Evolutionary conservation across 1,284 basidiomycete genomes (phyloP), one percentile per base, ranked within the genome.

Genomic region (Papiliotrema terrestris): DNA sequence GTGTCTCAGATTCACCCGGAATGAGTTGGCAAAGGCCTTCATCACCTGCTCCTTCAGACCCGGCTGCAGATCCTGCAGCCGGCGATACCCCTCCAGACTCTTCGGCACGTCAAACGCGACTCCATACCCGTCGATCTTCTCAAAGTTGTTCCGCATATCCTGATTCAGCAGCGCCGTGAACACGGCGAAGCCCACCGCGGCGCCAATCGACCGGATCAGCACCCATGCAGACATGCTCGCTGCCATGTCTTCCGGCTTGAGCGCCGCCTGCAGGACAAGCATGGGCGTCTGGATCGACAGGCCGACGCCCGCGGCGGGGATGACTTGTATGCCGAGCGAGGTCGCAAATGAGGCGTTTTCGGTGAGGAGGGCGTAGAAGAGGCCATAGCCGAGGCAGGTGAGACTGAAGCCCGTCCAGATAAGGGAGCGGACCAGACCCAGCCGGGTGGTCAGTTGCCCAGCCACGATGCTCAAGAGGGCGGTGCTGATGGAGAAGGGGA

Each of bases 241-340:
- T 14, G 73, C 74, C 72, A 77, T 73, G 36, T 77, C 75, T 51
- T 69, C 67, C 26, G 68, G 38, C 11, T 74, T 74, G 72, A 77
- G 73, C 1, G 72, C 66, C 1, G 73, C 71, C 60, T 76, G 72
- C 4, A 74, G 45, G 44, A 70, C 59, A 19, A 73, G n/a, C 51
- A 74, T 62, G 1, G 71, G 71, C 1, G 63, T 60, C 41, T 63
- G 61, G 17, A 74, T 59, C 19, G 59, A 51, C 8, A 69, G 37
- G 0, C 71, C 74, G 14, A 64, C 47, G 2, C 70, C 71, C 3
- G 66, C 39, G 6, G 60, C 66, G 0, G 63, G 54, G 25, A 72
- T 46, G 17, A 65, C 53, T 14, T 65, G 55, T 8, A 70, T 45
- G 19, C 62, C 67, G 45, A 66, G 57, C 43, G 70, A 65, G 8